These are phyloP conservation scores for Sungouiella blattae DNA, from an alignment of 805 yeast species.

Conservation along the genomic window DNA sequence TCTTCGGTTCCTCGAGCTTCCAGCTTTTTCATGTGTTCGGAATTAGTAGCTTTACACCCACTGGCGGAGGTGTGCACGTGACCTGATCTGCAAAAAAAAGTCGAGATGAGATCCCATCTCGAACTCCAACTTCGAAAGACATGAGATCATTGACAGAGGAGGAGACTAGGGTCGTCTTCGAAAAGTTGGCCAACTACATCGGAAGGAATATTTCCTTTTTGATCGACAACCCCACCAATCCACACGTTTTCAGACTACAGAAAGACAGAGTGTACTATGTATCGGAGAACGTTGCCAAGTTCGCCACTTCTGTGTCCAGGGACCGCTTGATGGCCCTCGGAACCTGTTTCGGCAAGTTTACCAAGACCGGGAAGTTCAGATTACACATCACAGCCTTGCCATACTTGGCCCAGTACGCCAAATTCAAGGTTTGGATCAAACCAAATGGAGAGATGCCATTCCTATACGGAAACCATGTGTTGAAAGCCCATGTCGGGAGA, in stretches of 20 bases:
- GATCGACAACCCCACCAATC: slow-evolving; percentile 80
- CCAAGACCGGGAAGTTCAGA: slow-evolving; percentile 95
- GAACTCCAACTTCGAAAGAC: no score
- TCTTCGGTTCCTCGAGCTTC: no score
- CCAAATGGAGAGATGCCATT: slow-evolving; percentile 98
- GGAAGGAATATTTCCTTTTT: slow-evolving; percentile 91
- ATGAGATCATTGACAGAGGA: slow-evolving; percentile 97
- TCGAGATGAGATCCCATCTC: neutral
- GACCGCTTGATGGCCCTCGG: slow-evolving; percentile 90
- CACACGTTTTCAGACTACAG: slow-evolving; percentile 92
- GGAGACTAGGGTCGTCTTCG: slow-evolving; percentile 93
- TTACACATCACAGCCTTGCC: slow-evolving; percentile 90
- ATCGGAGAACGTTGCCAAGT: slow-evolving; percentile 72
- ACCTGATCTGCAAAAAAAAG: slow-evolving; percentile 8
- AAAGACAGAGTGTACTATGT: slow-evolving; percentile 96
- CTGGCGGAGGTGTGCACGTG: slow-evolving; percentile 12
- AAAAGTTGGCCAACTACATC: slow-evolving; percentile 91
- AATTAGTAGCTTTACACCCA: no score
- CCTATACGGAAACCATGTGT: slow-evolving; percentile 90
- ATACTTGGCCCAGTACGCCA: slow-evolving; percentile 80
- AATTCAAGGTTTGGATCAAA: slow-evolving; percentile 94
- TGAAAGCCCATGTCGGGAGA: slow-evolving; percentile 94
- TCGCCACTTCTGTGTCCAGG: slow-evolving; percentile 89
- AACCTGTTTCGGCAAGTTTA: slow-evolving; percentile 91
- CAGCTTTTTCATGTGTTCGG: no score